A percentile compares a stretch with the other conserved stretches of the same genome.
phyloP scores from a whole-genome alignment of 2,329 filamentous ascomycete genomes.

The Calonectria leucothoes region DNA sequence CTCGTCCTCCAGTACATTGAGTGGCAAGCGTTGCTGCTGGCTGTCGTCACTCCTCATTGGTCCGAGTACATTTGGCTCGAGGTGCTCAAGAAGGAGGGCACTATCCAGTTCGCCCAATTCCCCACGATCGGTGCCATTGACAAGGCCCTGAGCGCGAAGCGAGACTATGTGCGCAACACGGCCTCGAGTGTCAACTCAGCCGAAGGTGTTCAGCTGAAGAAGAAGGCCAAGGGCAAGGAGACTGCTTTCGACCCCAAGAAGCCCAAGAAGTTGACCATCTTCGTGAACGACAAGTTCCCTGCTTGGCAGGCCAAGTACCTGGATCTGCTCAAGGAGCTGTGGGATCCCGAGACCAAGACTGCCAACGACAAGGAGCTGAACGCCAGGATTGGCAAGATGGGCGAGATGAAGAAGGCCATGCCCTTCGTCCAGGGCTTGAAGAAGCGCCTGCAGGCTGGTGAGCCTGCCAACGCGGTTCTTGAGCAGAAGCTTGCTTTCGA shows the following conservation, averaged over 20 bases:
- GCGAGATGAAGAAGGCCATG: constrained; percentile 98
- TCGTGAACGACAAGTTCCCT: constrained; percentile 82
- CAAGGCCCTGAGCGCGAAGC: constrained; percentile 77
- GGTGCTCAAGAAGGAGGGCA: constrained; percentile 80
- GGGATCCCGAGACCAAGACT: constrained; percentile 69
- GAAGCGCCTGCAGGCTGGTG: constrained; percentile 80
- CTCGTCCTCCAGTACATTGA: constrained; percentile 85
- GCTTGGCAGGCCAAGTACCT: constrained; percentile 94
- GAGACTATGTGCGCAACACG: constrained; percentile 82
- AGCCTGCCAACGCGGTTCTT: constrained; percentile 76
- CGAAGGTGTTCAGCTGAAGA: constrained; percentile 86
- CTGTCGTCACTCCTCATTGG: constrained; percentile 92
- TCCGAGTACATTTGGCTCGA: constrained; percentile 95
- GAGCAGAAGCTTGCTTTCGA: constrained; percentile 89
- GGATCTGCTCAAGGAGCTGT: constrained; percentile 78
- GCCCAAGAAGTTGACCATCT: constrained; percentile 92
- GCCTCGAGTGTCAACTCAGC: constrained; percentile 83
- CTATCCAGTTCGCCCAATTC: constrained; percentile 78
- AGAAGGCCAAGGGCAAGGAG: constrained; percentile 92
- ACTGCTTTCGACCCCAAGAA: constrained; percentile 88
- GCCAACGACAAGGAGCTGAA: constrained; percentile 86
- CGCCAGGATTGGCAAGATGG: constrained; percentile 82
- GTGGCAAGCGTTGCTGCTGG: constrained; percentile 84
- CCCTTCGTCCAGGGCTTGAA: constrained; percentile 92
- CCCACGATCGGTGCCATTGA: constrained; percentile 71